A percentile compares a stretch with the other conserved stretches of the same genome.
Evolutionary conservation across 2,329 filamentous ascomycete genomes (phyloP).

Genomic region (Phoma sp.): DNA sequence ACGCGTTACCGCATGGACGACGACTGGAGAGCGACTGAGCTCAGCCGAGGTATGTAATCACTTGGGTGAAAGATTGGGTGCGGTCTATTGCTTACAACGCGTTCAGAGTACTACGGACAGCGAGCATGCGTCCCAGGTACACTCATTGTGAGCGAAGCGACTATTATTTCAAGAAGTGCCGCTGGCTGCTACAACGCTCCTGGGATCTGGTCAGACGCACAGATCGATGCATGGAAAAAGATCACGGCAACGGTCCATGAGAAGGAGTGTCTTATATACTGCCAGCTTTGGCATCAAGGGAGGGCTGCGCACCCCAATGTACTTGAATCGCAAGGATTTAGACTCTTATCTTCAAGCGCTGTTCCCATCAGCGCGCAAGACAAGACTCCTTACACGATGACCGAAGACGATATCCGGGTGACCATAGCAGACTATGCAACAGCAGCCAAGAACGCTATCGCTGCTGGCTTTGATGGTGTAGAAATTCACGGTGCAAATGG

Average conservation of each 20-base stretch:
- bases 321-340: slow-evolving; percentile 34
- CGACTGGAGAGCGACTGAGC: slow-evolving; percentile 50
- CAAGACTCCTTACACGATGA: slow-evolving; percentile 39
- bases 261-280: slow-evolving; percentile 63
- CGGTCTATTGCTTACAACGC: not conserved
- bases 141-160: slow-evolving; percentile 63
- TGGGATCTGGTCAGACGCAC: slow-evolving; percentile 59
- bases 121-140: slow-evolving; percentile 59
- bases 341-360: slow-evolving; percentile 37
- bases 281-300: slow-evolving; percentile 66
- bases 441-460: slow-evolving; percentile 52
- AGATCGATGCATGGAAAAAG: slow-evolving; percentile 61
- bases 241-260: slow-evolving; percentile 65
- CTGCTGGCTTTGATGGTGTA: slow-evolving; percentile 65
- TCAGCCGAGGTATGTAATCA: slow-evolving; percentile 7
- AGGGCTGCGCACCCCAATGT: slow-evolving; percentile 54
- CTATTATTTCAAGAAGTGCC: slow-evolving; percentile 54
- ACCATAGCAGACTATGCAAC: slow-evolving; percentile 44
- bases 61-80: too few species aligned
- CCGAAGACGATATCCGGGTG: slow-evolving; percentile 42
- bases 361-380: slow-evolving; percentile 37
- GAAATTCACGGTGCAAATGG: slow-evolving; percentile 65
- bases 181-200: slow-evolving; percentile 57
- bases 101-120: slow-evolving; percentile 57
- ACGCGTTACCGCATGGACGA: slow-evolving; percentile 50